Conservation (phyloP, 2,329 filamentous ascomycete genomes). For the Sclerotiophoma versabilis region DNA sequence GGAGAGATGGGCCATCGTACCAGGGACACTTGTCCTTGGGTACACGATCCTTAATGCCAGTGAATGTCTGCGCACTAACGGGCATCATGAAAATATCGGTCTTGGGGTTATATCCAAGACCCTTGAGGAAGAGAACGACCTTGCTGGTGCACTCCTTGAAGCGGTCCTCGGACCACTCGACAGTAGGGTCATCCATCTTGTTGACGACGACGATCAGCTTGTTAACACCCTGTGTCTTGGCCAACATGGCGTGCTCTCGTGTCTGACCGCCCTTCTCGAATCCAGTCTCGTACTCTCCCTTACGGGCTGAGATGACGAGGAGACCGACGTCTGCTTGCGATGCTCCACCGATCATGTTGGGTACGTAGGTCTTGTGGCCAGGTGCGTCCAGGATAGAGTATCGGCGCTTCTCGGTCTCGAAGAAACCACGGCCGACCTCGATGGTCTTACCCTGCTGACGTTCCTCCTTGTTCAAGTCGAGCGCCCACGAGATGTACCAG, state of each 20-base stretch:
- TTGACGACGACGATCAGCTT: conserved; percentile 89
- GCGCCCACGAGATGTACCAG: conserved; percentile 98
- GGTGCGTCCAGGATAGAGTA: conserved; percentile 98
- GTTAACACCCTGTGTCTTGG: conserved; percentile 97
- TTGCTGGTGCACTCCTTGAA: conserved; percentile 95
- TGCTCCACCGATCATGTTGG: conserved; percentile 96
- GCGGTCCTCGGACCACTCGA: conserved; percentile 92
- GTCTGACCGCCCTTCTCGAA: conserved; percentile 98
- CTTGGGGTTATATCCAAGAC: conserved; percentile 92
- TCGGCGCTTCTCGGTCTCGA: conserved; percentile 93
- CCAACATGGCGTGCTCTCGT: conserved; percentile 95
- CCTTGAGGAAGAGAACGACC: conserved; percentile 86
- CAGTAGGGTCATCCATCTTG: conserved; percentile 99
- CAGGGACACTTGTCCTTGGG: conserved; percentile 76
- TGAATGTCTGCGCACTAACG: conserved; percentile 84
- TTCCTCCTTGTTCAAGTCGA: conserved; percentile 97
- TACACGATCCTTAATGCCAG: conserved; percentile 88
- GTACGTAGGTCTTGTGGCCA: conserved; percentile 97
- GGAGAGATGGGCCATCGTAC: conserved; percentile 87
- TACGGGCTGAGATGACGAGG: conserved; percentile 93
- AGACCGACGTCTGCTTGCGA: conserved; percentile 73
- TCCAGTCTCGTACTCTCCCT: conserved; percentile 98
- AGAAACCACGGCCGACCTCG: conserved; percentile 89
- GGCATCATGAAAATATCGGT: conserved; percentile 95
- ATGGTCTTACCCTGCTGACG: conserved; percentile 97